Base-by-base conservation (phyloP, 768 basidiomycete genomes). In the Lentinula detonsa region DNA sequence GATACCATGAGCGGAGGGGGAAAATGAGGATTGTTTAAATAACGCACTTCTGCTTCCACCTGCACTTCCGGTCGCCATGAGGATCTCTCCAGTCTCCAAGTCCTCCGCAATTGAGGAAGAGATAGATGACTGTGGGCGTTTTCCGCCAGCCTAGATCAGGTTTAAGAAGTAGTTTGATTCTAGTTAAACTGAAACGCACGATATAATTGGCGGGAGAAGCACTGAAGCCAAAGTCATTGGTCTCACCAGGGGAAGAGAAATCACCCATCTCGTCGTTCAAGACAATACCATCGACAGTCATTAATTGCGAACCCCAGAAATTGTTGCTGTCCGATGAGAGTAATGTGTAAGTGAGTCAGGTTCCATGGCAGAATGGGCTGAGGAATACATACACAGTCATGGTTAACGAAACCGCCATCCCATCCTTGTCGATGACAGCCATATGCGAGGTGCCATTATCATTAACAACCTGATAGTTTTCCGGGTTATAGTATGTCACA, bases 401-500 rank as follows among this genome's bases (percentile, higher is more conserved):
- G 2, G 70, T 71, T 1, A 71, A 59, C 13, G 68, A 69, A 4
- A 71, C 58, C 0, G 67, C 65, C 49, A 61, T 68, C 34, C 76
- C 76, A 15, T 51, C 43, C n/a, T 61, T 60, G 58, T 76, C 76
- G 7, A 69, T 71, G 7, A 68, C 73, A 1, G 73, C 75, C 64
- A 78, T 59, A 60, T 76, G 74, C 8, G 68, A 70, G 23, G 76
- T 78, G 0, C 76, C 76, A 11, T 66, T 59, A 61, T 78, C 76
- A 46, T 65, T 63, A 21, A 70, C 57, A 3, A 67, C 57, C 9
- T 67, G 56, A 53, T 71, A 75, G 34, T 67, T 66, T 11, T 62
- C 52, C 0, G 74, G 76, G 58, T 75, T 67, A 64, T 78, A 78
- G 65, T 67, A 67, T 28, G 58, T n/a, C 4, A 64, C 55, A 9